These are phyloP conservation scores for Sistotremastrum niveocremeum DNA, from an alignment of 768 basidiomycete genomes.

Conservation along the genomic window DNA sequence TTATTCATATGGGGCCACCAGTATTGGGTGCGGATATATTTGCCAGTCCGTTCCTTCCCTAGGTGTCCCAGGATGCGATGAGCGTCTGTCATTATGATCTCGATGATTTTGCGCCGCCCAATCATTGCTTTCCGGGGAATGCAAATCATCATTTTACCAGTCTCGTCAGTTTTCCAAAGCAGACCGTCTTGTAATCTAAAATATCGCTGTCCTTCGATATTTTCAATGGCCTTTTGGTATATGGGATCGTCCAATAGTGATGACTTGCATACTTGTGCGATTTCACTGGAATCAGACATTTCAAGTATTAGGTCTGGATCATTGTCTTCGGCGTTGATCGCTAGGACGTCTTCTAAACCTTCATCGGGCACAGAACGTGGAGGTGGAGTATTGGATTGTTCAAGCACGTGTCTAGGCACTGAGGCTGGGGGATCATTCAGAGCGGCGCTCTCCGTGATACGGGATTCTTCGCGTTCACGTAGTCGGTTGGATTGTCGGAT, in stretches of 20 bases:
- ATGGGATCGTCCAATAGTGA: slow-evolving; percentile 1
- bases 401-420: background rate
- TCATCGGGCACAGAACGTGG: slow-evolving; percentile 1
- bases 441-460: background rate
- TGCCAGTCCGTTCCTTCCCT: slow-evolving; percentile 13
- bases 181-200: background rate
- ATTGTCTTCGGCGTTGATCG: too few relatives aligned
- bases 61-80: slow-evolving; percentile 22
- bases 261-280: too few relatives aligned
- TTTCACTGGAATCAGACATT: too few relatives aligned
- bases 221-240: slow-evolving; percentile 4
- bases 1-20: slow-evolving; percentile 21
- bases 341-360: background rate
- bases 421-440: background rate
- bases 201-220: background rate
- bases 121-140: too few relatives aligned
- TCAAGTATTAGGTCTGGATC: too few relatives aligned
- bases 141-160: too few relatives aligned
- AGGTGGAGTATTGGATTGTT: background rate
- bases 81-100: slow-evolving; percentile 15
- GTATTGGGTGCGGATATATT: slow-evolving; percentile 20
- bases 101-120: background rate
- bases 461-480: background rate
- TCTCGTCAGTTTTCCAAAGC: too few relatives aligned
- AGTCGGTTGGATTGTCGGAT: background rate